A percentile compares a stretch with the other conserved stretches of the same genome.
phyloP scores from a whole-genome alignment of 169 alveolate genomes.

The Perkinsus chesapeaki region DNA sequence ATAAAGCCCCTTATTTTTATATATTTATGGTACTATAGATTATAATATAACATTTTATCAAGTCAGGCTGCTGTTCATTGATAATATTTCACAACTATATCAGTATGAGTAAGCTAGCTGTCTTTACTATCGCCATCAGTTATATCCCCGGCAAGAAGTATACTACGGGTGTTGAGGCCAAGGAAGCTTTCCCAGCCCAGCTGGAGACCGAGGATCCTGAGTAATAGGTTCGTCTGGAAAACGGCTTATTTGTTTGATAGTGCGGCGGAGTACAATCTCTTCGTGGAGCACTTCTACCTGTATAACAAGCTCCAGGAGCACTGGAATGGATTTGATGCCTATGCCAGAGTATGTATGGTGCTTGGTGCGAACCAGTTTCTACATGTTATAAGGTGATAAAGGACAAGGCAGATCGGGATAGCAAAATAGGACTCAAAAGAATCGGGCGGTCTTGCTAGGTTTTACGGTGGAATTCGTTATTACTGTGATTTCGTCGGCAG shows the following conservation, averaged over 20 bases:
- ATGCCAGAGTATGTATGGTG: not conserved
- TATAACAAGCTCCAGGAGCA: not conserved
- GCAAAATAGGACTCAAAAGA: too few relatives aligned
- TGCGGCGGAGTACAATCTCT: not conserved
- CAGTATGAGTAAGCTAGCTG: too few relatives aligned
- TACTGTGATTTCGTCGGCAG: too few relatives aligned
- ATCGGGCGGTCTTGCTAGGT: too few relatives aligned
- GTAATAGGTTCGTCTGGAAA: not conserved
- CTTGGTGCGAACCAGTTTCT: not conserved
- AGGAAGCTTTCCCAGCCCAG: not conserved
- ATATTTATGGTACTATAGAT: too few relatives aligned
- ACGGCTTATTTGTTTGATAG: not conserved
- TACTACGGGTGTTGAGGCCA: not conserved
- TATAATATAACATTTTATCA: too few relatives aligned
- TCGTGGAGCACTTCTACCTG: not conserved
- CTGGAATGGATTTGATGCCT: not conserved
- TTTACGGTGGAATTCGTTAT: too few relatives aligned
- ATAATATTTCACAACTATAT: too few relatives aligned
- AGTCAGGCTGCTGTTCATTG: too few relatives aligned
- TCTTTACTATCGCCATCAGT: not conserved
- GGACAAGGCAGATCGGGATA: too few relatives aligned
- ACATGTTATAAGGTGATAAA: not conserved
- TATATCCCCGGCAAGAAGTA: not conserved
- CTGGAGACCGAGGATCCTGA: not conserved
- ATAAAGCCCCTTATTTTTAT: too few relatives aligned